phyloP scores from a whole-genome alignment of 257 asterid genomes.

The Hygrophila difformis region DNA sequence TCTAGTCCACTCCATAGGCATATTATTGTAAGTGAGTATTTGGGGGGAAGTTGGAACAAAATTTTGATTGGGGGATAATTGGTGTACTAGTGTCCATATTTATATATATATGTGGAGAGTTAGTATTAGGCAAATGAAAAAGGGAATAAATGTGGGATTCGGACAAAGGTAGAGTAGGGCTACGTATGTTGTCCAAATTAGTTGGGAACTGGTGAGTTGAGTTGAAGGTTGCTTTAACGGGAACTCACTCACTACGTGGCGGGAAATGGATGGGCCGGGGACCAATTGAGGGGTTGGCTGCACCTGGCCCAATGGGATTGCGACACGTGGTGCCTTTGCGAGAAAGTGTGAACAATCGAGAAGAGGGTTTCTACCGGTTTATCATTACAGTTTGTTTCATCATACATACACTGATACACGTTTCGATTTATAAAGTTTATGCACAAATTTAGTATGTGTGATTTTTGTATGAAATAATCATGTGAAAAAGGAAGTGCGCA shows the following conservation, averaged over 20 bases:
- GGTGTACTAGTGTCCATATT: constrained; percentile 4
- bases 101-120: constrained; percentile 11
- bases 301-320: constrained; percentile 24
- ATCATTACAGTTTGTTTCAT: too few species aligned
- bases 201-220: constrained; percentile 58
- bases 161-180: constrained; percentile 13
- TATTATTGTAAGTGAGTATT: too few species aligned
- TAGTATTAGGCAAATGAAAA: constrained; percentile 15
- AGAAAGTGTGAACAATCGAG: constrained; percentile 9
- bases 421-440: too few species aligned
- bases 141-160: constrained; percentile 24
- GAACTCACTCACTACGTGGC: constrained; percentile 60
- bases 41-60: constrained; percentile 6
- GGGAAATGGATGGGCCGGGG: constrained; percentile 21
- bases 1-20: constrained; percentile 56
- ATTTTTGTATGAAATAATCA: too few species aligned
- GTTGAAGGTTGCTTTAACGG: constrained; percentile 46
- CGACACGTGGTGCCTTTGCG: constrained; percentile 25
- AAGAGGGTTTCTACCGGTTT: not conserved
- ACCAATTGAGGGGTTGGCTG: constrained; percentile 22
- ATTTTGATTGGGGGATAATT: not conserved
- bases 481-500: too few species aligned
- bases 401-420: too few species aligned
- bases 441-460: too few species aligned
- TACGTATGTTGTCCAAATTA: constrained; percentile 31